Evolutionary conservation across 2,329 filamentous ascomycete genomes (phyloP), one percentile per base, ranked within the genome.

Genomic region (Penicillium sp.): DNA sequence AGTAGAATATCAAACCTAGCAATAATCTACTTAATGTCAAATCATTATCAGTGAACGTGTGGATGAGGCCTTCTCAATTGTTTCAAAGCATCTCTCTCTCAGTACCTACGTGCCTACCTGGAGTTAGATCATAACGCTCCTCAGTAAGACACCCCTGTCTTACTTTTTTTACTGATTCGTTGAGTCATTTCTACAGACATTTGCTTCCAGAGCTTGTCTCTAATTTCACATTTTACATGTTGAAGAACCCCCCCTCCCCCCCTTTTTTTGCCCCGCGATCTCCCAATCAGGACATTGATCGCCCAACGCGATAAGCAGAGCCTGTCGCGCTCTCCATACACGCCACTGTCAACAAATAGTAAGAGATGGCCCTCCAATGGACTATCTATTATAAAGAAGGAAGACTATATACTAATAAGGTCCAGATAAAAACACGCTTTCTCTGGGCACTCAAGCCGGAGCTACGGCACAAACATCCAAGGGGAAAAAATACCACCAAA

Each of bases 191-290:
- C 32, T 34, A 13, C 32, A 14, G 11, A 34, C 14, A 11, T 10
- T 34, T 34, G 10, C 11, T 42, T 16, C 29, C 8, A 42, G 14
- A n/a, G 19, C 10, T 35, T 8, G 18, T 27, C 27, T 8, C 5
- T 23, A 5, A 23, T 23, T 5, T 19, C 38, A 26, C 16, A 32
- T 19, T 6, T 11, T 14, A 7, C 30, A 44, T 10, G 16, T 45
- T 19, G 10, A 19, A 39, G 23, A 23, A 23, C 3, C 23, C 23
- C 23, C 23, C 23, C 23, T n/a, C 23, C 23, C 23, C 14, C 19
- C 42, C 41, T 38, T 38, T 43, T 47, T 47, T 30, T 53, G 53
- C 53, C 53, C 53, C 53, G 53, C 53, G 49, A 51, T 53, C 23
- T 51, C 49, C 50, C 44, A 40, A 55, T 44, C 35, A 19, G 39